Base-by-base conservation (phyloP, 768 basidiomycete species). In the Hypholoma sublateritium region DNA sequence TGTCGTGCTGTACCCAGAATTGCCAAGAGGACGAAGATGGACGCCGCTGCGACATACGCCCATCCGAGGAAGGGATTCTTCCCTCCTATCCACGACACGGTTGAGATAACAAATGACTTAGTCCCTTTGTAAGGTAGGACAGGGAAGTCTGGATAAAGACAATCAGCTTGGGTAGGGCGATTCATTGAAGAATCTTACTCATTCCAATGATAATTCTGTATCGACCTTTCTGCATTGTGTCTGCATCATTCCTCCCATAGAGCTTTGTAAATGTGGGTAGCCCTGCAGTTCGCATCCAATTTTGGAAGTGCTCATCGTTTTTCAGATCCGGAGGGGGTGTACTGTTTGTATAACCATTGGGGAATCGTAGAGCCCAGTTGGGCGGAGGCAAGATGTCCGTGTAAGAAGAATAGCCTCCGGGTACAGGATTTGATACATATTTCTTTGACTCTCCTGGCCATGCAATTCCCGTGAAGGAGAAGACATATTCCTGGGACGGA, bases 221-320 rank as follows among this genome's bases (percentile, higher is more conserved):
- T 28, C 72, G 78, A 7, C 95, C 97, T 53, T 84, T 79, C 17
- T 65, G 63, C 79, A 99, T 84, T 21, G 72, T 76, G 50, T 88
- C 80, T 25, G 83, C 71, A 65, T 98, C 95, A 69, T 98, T 98
- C 60, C 96, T 80, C 14, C 89, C 95, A 67, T 90, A 98, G 19
- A 99, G 77, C 74, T 99, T 98, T 32, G 93, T 87, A 72, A 99
- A 99, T 5, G 96, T 98, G 8, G 97, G 97, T 46, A 98, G 72
- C 12, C 96, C 97, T 0, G 97, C 93, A 2, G 95, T 97, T 57
- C 96, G 85, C 97, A 99, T 99, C 97, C 97, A 99, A 69, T 96
- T 95, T 73, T 98, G 96, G 78, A 99, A 98, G 65, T 91, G 95
- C 71, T 98, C 91, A 66, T 98, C 88, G 2, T 63, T 62, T 51